phyloP scores from a whole-genome alignment of 257 asterid species.

The Capsicum pubescens region DNA sequence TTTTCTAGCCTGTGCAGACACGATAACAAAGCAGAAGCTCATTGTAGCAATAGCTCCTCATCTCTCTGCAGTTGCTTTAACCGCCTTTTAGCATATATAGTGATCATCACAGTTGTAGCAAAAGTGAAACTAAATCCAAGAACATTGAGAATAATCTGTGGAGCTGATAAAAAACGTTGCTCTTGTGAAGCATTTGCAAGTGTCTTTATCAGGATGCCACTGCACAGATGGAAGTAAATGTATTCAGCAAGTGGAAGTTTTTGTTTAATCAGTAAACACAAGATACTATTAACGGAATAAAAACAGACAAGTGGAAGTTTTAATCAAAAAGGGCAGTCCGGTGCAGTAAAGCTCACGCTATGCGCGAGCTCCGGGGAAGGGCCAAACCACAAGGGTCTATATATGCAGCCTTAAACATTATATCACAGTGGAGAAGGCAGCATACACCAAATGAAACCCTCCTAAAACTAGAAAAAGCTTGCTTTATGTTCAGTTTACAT shows the following conservation, averaged over 20 bases:
- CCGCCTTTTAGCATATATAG: constrained; percentile 70
- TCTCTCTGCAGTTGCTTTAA: constrained; percentile 66
- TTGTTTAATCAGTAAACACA: background rate
- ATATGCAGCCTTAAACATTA: background rate
- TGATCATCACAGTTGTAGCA: constrained; percentile 63
- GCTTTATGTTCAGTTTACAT: background rate
- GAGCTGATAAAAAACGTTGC: constrained; percentile 48
- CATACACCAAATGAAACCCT: background rate
- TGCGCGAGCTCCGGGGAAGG: too few species aligned
- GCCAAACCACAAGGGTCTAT: too few species aligned
- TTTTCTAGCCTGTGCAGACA: background rate
- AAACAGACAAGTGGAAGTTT: background rate
- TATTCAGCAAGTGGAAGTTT: background rate
- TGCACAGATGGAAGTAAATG: constrained; percentile 38
- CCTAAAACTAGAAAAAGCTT: background rate
- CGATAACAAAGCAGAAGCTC: constrained; percentile 28
- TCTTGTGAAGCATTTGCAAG: constrained; percentile 80
- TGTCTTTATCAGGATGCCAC: constrained; percentile 78
- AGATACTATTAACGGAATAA: background rate
- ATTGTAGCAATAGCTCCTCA: constrained; percentile 67
- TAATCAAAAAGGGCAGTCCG: background rate
- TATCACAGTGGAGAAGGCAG: background rate
- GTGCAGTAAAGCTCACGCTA: too few species aligned
- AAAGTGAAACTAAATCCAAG: constrained; percentile 64
- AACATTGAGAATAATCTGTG: constrained; percentile 62